phyloP scores from a whole-genome alignment of 164 flowering plant genomes.

The Sedum album region DNA sequence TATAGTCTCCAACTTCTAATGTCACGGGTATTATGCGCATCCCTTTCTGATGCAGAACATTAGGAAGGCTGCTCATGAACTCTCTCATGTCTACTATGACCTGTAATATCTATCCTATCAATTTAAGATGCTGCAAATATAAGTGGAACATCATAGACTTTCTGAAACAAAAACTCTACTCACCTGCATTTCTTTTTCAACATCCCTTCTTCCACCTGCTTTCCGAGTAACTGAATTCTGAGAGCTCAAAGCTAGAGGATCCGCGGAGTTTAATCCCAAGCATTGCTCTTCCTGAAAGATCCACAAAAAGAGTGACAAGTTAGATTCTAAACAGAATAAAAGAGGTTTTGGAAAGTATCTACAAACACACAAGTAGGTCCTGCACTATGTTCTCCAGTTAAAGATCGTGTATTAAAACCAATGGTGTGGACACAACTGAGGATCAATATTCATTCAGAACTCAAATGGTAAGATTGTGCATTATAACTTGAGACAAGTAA shows the following conservation, averaged over 20 bases:
- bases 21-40: constrained; percentile 87
- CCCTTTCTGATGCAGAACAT: constrained; percentile 96
- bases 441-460: not conserved
- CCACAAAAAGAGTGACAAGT: not conserved
- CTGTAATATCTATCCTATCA: constrained; percentile 24
- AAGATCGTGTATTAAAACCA: not conserved
- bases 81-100: constrained; percentile 98
- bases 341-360: not conserved
- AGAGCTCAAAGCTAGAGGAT: constrained; percentile 30
- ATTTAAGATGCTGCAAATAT: not conserved
- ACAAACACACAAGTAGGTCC: not conserved
- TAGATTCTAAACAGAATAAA: not conserved
- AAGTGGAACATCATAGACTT: not conserved
- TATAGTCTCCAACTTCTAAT: constrained; percentile 95
- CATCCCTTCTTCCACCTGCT: constrained; percentile 93
- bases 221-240: constrained; percentile 80
- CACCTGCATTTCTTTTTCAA: constrained; percentile 83
- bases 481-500: not conserved
- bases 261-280: constrained; percentile 35
- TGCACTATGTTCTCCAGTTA: not conserved
- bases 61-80: constrained; percentile 98
- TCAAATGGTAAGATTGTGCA: not conserved
- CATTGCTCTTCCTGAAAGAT: constrained; percentile 55
- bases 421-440: not conserved
- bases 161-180: not conserved